These are phyloP conservation scores for Kernera saxatilis DNA, from an alignment of 345 rosid genomes.

Conservation along the genomic window DNA sequence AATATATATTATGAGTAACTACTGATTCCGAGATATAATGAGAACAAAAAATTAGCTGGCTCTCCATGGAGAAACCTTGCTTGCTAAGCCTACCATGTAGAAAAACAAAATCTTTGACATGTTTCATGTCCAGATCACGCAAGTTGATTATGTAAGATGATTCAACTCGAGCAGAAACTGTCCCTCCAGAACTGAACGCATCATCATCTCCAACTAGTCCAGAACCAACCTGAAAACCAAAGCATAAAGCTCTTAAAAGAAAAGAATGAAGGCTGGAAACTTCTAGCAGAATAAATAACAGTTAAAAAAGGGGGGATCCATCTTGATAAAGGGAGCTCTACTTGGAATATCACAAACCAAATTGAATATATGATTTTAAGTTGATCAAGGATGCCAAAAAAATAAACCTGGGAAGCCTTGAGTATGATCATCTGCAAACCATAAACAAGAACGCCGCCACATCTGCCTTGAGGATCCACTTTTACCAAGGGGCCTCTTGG, in stretches of 20 bases:
- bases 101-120: slow-evolving; percentile 89
- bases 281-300: slow-evolving; percentile 4
- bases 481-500: slow-evolving; percentile 75
- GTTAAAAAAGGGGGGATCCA: neutral
- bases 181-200: slow-evolving; percentile 55
- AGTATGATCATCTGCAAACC: slow-evolving; percentile 95
- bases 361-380: neutral
- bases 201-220: slow-evolving; percentile 93
- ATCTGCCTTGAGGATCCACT: slow-evolving; percentile 99
- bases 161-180: slow-evolving; percentile 62
- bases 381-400: slow-evolving; percentile 27
- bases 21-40: neutral
- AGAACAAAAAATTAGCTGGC: neutral
- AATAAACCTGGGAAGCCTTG: slow-evolving; percentile 90
- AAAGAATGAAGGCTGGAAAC: neutral
- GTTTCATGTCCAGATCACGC: slow-evolving; percentile 86
- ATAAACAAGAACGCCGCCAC: slow-evolving; percentile 85
- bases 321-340: neutral
- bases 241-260: neutral
- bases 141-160: slow-evolving; percentile 83
- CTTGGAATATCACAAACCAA: neutral
- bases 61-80: slow-evolving; percentile 15
- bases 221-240: slow-evolving; percentile 58
- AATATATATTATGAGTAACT: neutral
- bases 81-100: slow-evolving; percentile 61